Evolutionary conservation across 179 eudicot genomes (phyloP).

Genomic region (Monotropa hypopitys): DNA sequence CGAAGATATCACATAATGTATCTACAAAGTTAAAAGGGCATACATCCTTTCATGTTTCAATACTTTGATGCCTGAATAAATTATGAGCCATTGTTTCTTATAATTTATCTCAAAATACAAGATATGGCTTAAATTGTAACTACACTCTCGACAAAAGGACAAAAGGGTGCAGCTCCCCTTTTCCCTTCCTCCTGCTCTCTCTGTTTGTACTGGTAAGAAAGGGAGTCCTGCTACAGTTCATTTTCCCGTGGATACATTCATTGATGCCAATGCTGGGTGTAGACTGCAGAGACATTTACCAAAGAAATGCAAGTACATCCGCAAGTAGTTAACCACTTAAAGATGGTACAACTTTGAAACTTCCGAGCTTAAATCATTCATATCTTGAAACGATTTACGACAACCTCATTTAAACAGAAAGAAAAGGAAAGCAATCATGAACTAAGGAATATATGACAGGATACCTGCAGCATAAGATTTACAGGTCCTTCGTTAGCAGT

Average conservation of each 20-base stretch:
- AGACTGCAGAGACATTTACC: background rate
- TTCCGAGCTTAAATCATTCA: background rate
- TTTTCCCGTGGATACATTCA: background rate
- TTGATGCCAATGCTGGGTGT: background rate
- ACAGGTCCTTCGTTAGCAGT: conserved; percentile 85
- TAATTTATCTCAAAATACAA: background rate
- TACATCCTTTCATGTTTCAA: background rate
- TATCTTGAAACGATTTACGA: background rate
- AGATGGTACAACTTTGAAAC: background rate
- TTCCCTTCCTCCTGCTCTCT: background rate
- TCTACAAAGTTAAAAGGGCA: background rate
- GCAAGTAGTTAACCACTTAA: background rate
- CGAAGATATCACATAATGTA: background rate
- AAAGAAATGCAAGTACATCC: background rate
- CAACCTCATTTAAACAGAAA: background rate
- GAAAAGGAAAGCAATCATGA: background rate
- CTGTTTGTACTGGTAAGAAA: background rate
- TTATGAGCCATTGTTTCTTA: background rate
- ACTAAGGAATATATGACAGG: background rate
- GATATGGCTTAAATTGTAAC: background rate
- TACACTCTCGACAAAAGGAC: background rate
- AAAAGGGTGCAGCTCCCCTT: background rate
- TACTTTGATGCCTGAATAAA: no score
- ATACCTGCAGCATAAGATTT: conserved; percentile 90
- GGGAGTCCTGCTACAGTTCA: background rate